Percentiles rank a stretch among this genome's conserved stretches.
Evolutionary conservation across 139 green algal species (phyloP).

Genomic region (Coelastrella sp.): DNA sequence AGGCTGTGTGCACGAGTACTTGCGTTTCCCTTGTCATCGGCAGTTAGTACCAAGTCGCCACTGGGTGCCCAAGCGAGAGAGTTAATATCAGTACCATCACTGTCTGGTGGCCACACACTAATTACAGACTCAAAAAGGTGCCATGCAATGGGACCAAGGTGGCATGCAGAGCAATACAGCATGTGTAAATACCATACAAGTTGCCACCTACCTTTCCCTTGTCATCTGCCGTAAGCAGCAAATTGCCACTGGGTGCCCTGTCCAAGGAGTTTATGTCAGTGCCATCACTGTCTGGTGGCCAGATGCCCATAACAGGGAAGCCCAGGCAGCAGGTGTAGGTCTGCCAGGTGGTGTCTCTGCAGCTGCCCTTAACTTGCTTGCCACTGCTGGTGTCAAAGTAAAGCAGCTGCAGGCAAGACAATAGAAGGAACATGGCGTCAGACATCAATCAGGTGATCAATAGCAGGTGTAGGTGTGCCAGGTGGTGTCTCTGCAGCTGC

Average conservation of each 20-base stretch:
- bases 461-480: constrained; percentile 66
- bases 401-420: no score
- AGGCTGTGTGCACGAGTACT: no score
- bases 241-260: constrained; percentile 39
- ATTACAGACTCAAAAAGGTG: no score
- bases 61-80: constrained; percentile 44
- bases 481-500: constrained; percentile 62
- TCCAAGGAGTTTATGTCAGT: constrained; percentile 70
- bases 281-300: constrained; percentile 68
- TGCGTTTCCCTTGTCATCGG: constrained; percentile 57
- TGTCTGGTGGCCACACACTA: constrained; percentile 74
- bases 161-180: no score
- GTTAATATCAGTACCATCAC: constrained; percentile 76
- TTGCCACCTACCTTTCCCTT: constrained; percentile 45
- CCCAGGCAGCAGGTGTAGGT: constrained; percentile 70
- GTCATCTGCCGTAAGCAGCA: constrained; percentile 60
- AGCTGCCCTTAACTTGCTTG: constrained; percentile 73
- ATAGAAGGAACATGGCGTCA: no score
- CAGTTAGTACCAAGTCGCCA: constrained; percentile 51
- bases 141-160: no score
- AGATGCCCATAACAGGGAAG: constrained; percentile 84
- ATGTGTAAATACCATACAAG: background rate
- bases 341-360: constrained; percentile 63
- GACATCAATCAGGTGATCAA: constrained; percentile 75
- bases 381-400: no score